phyloP scores from a whole-genome alignment of 1,139 yeast species.

The Eremothecium gossypii region DNA sequence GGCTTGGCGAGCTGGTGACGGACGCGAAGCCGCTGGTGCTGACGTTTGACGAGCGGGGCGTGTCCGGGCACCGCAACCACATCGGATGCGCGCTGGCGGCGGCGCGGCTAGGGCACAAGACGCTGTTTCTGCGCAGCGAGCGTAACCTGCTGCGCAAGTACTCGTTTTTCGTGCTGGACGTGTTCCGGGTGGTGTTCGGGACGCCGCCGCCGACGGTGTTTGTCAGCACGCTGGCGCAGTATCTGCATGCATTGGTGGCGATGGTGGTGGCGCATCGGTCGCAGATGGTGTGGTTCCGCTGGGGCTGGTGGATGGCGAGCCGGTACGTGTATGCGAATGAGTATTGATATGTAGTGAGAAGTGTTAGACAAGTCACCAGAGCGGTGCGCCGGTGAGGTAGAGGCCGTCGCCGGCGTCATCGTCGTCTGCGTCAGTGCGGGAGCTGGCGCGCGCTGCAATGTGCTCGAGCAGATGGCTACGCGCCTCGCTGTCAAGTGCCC shows the following conservation, averaged over 20 bases:
- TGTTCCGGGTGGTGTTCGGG: constrained; percentile 2
- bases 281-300: constrained; percentile 94
- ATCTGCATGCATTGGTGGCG: constrained; percentile 55
- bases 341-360: constrained; percentile 3
- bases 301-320: constrained; percentile 75
- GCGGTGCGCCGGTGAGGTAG: constrained; percentile 4
- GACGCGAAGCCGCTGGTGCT: constrained; percentile 39
- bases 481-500: too few relatives aligned
- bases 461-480: too few relatives aligned
- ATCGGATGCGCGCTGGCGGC: constrained; percentile 55
- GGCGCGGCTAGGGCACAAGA: constrained; percentile 27
- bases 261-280: constrained; percentile 79
- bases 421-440: background rate
- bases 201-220: constrained; percentile 22
- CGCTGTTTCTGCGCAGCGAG: constrained; percentile 6
- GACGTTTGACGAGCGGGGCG: constrained; percentile 78
- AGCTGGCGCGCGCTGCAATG: too few relatives aligned
- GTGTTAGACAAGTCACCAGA: background rate
- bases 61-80: constrained; percentile 84
- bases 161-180: constrained; percentile 26
- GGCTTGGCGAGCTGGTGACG: constrained; percentile 29
- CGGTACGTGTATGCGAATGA: constrained; percentile 60
- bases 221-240: constrained; percentile 38
- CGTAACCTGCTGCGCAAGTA: constrained; percentile 11
- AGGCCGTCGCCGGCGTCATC: constrained; percentile 4